Evolutionary conservation across 441 rosid species (phyloP).

Genomic region (Metrosideros polymorpha): DNA sequence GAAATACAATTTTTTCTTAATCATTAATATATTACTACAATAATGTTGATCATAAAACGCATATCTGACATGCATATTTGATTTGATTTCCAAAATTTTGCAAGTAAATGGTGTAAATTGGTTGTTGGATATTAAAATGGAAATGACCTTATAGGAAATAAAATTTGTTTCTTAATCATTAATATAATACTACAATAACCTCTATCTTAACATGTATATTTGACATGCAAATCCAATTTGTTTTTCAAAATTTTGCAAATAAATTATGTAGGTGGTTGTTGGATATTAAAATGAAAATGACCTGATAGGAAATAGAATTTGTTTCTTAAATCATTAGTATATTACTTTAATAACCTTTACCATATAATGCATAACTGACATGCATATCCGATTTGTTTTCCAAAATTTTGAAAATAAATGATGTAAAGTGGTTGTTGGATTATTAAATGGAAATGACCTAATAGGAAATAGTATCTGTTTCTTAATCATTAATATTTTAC

Average conservation of each 20-base stretch:
- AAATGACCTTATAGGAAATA: background rate
- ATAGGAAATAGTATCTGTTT: no score
- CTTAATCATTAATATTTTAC: background rate
- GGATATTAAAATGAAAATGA: background rate
- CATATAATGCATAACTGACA: no score
- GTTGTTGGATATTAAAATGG: background rate
- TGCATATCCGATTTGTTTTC: background rate
- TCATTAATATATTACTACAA: background rate
- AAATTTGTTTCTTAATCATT: background rate
- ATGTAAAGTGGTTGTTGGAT: no score
- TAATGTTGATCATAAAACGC: background rate
- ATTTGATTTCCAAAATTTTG: background rate
- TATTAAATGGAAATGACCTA: no score
- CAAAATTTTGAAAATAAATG: no score
- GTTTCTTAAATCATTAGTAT: no score
- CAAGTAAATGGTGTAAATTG: background rate
- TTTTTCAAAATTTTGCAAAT: background rate
- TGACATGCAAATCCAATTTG: background rate
- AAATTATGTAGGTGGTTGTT: background rate
- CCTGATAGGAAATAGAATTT: background rate
- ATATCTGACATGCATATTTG: background rate
- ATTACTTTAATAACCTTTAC: no score
- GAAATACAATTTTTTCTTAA: background rate
- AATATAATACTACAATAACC: background rate
- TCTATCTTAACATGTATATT: background rate